Evolutionary conservation across 208 protist genomes (phyloP).

Genomic region (Crithidia expoeki): DNA sequence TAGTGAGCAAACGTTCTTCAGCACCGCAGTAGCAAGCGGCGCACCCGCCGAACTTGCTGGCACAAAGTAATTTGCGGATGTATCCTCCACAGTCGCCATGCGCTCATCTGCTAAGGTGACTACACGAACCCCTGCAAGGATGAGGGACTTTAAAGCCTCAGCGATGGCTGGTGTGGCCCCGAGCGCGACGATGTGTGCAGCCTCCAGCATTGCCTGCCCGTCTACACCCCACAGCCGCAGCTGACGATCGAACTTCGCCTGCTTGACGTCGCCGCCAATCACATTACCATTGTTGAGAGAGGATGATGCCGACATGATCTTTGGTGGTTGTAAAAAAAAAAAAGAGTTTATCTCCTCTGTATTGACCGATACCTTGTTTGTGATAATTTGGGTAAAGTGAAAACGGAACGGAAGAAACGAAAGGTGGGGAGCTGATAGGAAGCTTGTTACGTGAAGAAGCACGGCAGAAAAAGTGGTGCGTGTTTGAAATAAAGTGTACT

Average conservation of each 20-base stretch:
- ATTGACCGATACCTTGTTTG: too few species aligned
- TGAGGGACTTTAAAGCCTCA: conserved; percentile 96
- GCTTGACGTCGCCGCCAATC: conserved; percentile 33
- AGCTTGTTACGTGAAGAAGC: too few species aligned
- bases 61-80: conserved; percentile 98
- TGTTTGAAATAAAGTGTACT: too few species aligned
- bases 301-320: not conserved
- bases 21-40: conserved; percentile 72
- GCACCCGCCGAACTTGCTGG: conserved; percentile 39
- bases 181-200: conserved; percentile 89
- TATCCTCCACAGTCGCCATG: conserved; percentile 67
- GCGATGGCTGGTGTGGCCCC: conserved; percentile 90
- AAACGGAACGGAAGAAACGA: too few species aligned
- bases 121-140: conserved; percentile 93
- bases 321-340: conserved; percentile 18
- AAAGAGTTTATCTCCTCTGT: too few species aligned
- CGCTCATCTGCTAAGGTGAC: conserved; percentile 95
- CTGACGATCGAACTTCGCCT: conserved; percentile 92
- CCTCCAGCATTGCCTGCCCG: conserved; percentile 90
- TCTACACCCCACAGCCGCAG: conserved; percentile 94
- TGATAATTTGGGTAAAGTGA: too few species aligned
- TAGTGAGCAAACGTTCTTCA: conserved; percentile 82
- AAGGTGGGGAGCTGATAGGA: too few species aligned
- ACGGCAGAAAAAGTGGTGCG: too few species aligned
- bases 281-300: not conserved